phyloP scores from a whole-genome alignment of 140 eudicot genomes.

The Bidens hawaiensis region DNA sequence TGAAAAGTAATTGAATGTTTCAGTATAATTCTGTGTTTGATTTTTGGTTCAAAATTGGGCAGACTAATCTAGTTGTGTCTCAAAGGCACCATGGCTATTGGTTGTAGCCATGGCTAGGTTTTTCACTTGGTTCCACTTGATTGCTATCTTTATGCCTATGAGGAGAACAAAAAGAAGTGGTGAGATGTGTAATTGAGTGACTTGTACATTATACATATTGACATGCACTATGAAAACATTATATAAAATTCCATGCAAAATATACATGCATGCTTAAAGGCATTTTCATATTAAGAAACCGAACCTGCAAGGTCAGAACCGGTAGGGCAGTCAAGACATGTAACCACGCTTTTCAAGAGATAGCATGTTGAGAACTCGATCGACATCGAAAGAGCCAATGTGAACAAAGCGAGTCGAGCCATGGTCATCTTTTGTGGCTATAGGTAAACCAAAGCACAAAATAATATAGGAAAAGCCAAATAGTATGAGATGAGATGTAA shows the following conservation, averaged over 20 bases:
- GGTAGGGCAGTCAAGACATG: conserved; percentile 54
- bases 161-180: background rate
- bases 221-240: background rate
- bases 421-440: conserved; percentile 27
- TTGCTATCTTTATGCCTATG: conserved; percentile 57
- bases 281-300: background rate
- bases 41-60: no score
- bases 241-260: no score
- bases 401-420: conserved; percentile 20
- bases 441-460: background rate
- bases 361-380: conserved; percentile 30
- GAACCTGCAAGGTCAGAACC: conserved; percentile 43
- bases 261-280: no score
- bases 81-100: conserved; percentile 49
- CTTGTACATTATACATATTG: background rate
- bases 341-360: conserved; percentile 42
- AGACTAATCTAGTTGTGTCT: conserved; percentile 43
- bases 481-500: background rate
- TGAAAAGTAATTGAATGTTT: no score
- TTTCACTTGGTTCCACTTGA: conserved; percentile 67
- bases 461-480: background rate
- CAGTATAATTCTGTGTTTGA: no score
- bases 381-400: conserved; percentile 40
- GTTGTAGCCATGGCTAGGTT: conserved; percentile 51
- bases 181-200: background rate